These are phyloP conservation scores for Syncephalastrum racemosum DNA, from an alignment of 371 early-diverging fungal species.

Conservation along the genomic window DNA sequence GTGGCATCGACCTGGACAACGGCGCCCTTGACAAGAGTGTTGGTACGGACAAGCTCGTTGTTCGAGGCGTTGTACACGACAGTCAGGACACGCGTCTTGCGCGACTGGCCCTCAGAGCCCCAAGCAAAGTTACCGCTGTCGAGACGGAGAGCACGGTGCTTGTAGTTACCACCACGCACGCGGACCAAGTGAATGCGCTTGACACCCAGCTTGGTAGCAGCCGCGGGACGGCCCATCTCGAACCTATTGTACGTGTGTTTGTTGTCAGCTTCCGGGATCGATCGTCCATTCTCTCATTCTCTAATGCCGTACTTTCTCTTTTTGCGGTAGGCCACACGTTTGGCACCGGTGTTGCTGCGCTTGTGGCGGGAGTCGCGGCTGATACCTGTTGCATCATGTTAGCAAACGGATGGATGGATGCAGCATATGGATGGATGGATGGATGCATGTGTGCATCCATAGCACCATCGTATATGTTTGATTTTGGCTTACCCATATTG, in stretches of 20 bases:
- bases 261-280: background rate
- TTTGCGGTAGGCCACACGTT: conserved; percentile 95
- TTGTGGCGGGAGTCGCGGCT: conserved; percentile 97
- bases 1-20: conserved; percentile 97
- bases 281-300: background rate
- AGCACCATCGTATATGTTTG: too few relatives aligned
- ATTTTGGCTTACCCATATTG: conserved; percentile 8
- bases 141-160: conserved; percentile 95
- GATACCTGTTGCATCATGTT: conserved; percentile 68
- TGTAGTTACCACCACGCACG: conserved; percentile 96
- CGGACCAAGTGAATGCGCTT: conserved; percentile 94
- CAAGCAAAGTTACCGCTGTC: conserved; percentile 96
- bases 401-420: conserved; percentile 5
- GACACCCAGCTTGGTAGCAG: conserved; percentile 96
- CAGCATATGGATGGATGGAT: conserved; percentile 1
- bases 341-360: conserved; percentile 94
- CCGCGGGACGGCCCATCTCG: conserved; percentile 96
- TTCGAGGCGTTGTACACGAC: conserved; percentile 99
- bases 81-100: conserved; percentile 90
- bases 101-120: conserved; percentile 88
- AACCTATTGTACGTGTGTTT: conserved; percentile 68
- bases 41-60: conserved; percentile 99
- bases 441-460: background rate
- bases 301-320: conserved; percentile 66
- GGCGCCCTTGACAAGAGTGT: conserved; percentile 97